phyloP scores from a whole-genome alignment of 2,329 filamentous ascomycete genomes.

The Beauveria sp. region DNA sequence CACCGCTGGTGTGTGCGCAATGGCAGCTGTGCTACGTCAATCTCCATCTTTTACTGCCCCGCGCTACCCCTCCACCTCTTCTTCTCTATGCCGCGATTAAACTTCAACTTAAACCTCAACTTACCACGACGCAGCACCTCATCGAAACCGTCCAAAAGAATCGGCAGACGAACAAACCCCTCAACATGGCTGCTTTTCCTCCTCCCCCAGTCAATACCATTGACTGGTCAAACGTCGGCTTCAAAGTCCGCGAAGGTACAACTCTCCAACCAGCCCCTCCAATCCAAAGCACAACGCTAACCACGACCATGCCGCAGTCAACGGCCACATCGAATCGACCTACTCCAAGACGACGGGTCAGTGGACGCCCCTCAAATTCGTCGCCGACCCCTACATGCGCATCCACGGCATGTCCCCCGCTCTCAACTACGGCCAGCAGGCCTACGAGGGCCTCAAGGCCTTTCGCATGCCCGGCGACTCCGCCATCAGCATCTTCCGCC shows the following conservation, averaged over 20 bases:
- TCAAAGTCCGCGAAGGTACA: constrained; percentile 80
- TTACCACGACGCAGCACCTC: neutral
- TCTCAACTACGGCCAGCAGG: constrained; percentile 95
- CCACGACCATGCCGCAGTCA: constrained; percentile 48
- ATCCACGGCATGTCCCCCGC: constrained; percentile 94
- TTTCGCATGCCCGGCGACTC: constrained; percentile 68
- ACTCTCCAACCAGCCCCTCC: no score
- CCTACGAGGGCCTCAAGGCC: constrained; percentile 96
- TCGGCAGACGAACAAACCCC: neutral
- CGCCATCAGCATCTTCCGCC: constrained; percentile 78
- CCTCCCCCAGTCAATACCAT: constrained; percentile 73
- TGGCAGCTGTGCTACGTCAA: neutral
- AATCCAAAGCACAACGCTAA: no score
- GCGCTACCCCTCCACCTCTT: neutral
- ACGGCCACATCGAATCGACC: constrained; percentile 86
- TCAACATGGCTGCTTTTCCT: constrained; percentile 51
- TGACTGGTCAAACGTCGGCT: constrained; percentile 91
- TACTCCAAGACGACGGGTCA: constrained; percentile 66
- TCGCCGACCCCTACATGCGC: constrained; percentile 74
- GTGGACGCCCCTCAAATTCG: constrained; percentile 74
- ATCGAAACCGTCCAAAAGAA: no score
- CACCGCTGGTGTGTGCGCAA: neutral
- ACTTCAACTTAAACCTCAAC: neutral
- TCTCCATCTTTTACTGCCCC: neutral
- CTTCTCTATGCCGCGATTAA: neutral